Conservation (phyloP, 2,329 filamentous ascomycete species). For the Cercospora janseana region DNA sequence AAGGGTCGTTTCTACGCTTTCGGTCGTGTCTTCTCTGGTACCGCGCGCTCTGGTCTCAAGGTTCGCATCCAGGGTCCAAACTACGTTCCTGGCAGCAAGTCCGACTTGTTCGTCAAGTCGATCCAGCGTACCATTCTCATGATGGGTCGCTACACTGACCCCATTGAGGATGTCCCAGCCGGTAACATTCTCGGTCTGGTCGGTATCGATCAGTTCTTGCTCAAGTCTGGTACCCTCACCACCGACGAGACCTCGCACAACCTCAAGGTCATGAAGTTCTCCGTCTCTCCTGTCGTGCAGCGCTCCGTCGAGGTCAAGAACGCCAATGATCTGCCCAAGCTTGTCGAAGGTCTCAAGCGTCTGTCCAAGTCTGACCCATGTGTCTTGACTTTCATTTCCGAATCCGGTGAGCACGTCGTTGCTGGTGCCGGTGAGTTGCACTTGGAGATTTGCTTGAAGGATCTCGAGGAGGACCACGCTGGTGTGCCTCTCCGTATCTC, state of each 20-base stretch:
- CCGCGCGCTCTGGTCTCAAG: conserved; percentile 95
- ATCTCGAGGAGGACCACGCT: conserved; percentile 99
- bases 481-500: conserved; percentile 97
- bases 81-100: conserved; percentile 97
- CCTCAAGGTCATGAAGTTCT: conserved; percentile 99
- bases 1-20: conserved; percentile 99
- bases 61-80: conserved; percentile 99
- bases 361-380: conserved; percentile 99
- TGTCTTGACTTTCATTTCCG: conserved; percentile 83
- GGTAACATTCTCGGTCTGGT: conserved; percentile 99
- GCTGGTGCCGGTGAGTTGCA: conserved; percentile 99
- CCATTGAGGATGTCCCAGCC: conserved; percentile 97
- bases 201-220: conserved; percentile 99
- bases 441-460: conserved; percentile 99
- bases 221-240: conserved; percentile 99
- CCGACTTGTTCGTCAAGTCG: conserved; percentile 98
- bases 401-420: conserved; percentile 97
- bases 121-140: conserved; percentile 99
- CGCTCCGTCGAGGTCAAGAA: conserved; percentile 99
- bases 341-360: conserved; percentile 99
- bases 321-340: conserved; percentile 98
- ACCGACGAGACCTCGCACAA: conserved; percentile 98
- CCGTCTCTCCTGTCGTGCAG: conserved; percentile 96
- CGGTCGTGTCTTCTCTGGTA: conserved; percentile 99
- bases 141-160: conserved; percentile 99